Percentiles rank a stretch among this genome's conserved stretches.
Evolutionary conservation across 179 eudicot genomes (phyloP).

Genomic region (Actinidia arguta): DNA sequence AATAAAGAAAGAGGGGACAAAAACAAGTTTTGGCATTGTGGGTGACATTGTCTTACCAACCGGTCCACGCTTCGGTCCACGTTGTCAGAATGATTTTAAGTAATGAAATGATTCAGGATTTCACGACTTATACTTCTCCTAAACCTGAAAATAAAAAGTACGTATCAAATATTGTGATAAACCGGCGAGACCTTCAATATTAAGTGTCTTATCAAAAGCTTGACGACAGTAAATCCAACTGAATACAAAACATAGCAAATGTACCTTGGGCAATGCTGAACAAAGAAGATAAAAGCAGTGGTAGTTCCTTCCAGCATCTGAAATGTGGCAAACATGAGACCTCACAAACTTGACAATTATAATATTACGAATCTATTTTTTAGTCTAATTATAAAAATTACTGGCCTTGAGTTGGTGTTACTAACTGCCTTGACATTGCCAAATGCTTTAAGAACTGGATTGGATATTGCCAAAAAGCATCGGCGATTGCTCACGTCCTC

Average conservation of each 20-base stretch:
- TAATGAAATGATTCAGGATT: constrained; percentile 79
- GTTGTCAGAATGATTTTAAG: constrained; percentile 41
- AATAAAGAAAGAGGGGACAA: no score
- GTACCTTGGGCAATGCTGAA: constrained; percentile 91
- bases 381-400: constrained; percentile 8
- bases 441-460: constrained; percentile 98
- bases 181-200: neutral
- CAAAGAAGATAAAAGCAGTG: constrained; percentile 96
- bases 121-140: constrained; percentile 80
- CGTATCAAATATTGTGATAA: constrained; percentile 23
- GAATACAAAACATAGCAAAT: neutral
- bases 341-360: constrained; percentile 34
- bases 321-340: constrained; percentile 98
- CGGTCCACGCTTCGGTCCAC: no score
- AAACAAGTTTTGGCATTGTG: no score
- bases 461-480: constrained; percentile 34
- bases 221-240: neutral
- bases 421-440: constrained; percentile 97
- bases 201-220: neutral
- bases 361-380: neutral
- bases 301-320: constrained; percentile 96
- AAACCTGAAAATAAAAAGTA: constrained; percentile 55
- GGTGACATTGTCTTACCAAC: no score
- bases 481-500: no score
- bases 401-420: constrained; percentile 93